Base-by-base conservation (phyloP, 805 yeast genomes). In the Barnettozyma pratensis region DNA sequence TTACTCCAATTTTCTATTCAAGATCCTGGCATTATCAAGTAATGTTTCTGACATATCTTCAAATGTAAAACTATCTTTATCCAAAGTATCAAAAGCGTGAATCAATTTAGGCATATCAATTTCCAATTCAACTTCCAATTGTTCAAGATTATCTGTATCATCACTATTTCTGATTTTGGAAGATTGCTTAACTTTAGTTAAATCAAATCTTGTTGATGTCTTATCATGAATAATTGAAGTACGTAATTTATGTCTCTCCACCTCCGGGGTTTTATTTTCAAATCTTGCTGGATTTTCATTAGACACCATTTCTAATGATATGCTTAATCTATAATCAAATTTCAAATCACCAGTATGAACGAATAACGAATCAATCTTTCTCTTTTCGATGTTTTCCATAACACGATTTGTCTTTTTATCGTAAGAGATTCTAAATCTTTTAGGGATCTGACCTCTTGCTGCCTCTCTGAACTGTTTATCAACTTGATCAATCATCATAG, bases 261-360 rank as follows among this genome's bases (percentile, higher is more conserved):
- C 61, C 27, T 74, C 70, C 7, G 85, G 84, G 49, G 75, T 69
- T 61, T 76, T 71, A 59, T 76, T 69, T 61, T 72, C 72, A 65
- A 78, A 60, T 71, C 75, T 67, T 77, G 62, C 83, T 56, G 69
- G 82, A 65, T 62, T 79, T 66, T 68, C 81, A 34, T 77, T 75
- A 27, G 79, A 77, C 0, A 96, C 96, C 50, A 83, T 63, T 78
- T 90, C 97, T 30, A 86, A 66, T 37, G 88, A 80, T 54, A 91
- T 68, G 6, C 95, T 82, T 36, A 90, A 69, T 56, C 96, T 76
- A 56, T 84, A 72, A 66, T 90, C 97, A 61, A 82, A 83, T 65
- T 81, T 73, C 32, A 86, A 79, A 54, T 86, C 83, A 4, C 97
- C 97, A 47, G 85, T 76, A 59, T 79, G 82, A 25, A 90, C 72